Percentiles rank a stretch among this genome's conserved stretches.
Conservation (phyloP, 2,329 filamentous ascomycete species). For the Rhexocercosporidium sp. region DNA sequence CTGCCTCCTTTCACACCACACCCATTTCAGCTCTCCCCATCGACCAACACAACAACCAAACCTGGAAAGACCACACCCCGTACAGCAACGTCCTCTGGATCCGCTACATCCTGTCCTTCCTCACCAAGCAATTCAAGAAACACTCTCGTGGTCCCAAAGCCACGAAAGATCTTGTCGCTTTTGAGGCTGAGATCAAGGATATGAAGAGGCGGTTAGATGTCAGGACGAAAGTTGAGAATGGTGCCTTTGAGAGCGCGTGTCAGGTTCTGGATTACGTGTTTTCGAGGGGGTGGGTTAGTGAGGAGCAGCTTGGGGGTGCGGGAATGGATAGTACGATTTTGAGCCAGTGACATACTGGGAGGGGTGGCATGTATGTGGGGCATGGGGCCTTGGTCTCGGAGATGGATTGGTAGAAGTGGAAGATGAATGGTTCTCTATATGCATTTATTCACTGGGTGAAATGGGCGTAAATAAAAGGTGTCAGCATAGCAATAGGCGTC, state of each 20-base stretch:
- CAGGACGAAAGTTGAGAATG: slow-evolving; percentile 30
- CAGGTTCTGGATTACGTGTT: slow-evolving; percentile 32
- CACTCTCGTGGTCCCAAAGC: background rate
- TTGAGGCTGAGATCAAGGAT: slow-evolving; percentile 56
- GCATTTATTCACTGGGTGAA: background rate
- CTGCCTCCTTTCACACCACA: slow-evolving; percentile 27
- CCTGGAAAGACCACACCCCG: slow-evolving; percentile 60
- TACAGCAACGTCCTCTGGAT: slow-evolving; percentile 72
- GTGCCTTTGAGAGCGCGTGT: slow-evolving; percentile 30
- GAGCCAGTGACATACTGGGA: slow-evolving; percentile 3
- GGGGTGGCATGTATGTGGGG: background rate
- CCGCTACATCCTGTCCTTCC: slow-evolving; percentile 63
- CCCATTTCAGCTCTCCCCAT: background rate
- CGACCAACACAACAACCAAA: slow-evolving; percentile 26
- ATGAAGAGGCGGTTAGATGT: slow-evolving; percentile 59
- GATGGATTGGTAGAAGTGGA: background rate
- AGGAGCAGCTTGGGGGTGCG: slow-evolving; percentile 25
- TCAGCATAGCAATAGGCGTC: slow-evolving; percentile 1
- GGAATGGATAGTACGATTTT: slow-evolving; percentile 20
- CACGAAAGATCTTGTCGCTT: slow-evolving; percentile 48
- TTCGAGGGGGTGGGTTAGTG: slow-evolving; percentile 32
- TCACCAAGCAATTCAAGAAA: slow-evolving; percentile 40
- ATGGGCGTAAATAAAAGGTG: background rate
- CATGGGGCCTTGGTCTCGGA: too few relatives aligned
- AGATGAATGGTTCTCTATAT: background rate